A percentile compares a stretch with the other conserved stretches of the same genome.
Evolutionary conservation across 805 yeast genomes (phyloP).

Genomic region (Soucietia sequanensis): DNA sequence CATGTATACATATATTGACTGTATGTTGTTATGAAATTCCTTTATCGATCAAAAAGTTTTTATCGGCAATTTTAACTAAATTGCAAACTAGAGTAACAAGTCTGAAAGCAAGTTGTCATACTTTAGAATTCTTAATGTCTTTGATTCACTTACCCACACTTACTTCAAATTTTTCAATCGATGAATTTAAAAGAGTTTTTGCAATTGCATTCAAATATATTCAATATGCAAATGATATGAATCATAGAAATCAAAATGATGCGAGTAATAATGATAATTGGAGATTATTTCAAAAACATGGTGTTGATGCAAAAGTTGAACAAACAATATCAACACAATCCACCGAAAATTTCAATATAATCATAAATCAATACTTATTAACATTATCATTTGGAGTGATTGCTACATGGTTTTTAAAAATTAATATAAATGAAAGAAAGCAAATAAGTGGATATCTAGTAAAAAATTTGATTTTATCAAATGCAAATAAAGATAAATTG

Average conservation of each 20-base stretch:
- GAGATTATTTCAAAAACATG: slow-evolving; percentile 22
- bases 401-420: slow-evolving; percentile 67
- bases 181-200: slow-evolving; percentile 76
- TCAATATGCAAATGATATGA: slow-evolving; percentile 61
- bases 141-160: slow-evolving; percentile 64
- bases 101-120: slow-evolving; percentile 66
- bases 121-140: slow-evolving; percentile 70
- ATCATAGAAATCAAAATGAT: slow-evolving; percentile 23
- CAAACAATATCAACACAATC: slow-evolving; percentile 52
- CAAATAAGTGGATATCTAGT: slow-evolving; percentile 62
- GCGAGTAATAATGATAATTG: slow-evolving; percentile 8
- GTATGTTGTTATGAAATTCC: slow-evolving; percentile 84
- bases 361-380: slow-evolving; percentile 58
- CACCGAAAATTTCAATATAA: slow-evolving; percentile 43
- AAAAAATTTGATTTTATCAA: slow-evolving; percentile 46
- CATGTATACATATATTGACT: slow-evolving; percentile 72
- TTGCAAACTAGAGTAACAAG: slow-evolving; percentile 74
- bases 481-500: slow-evolving; percentile 21
- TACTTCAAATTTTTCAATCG: slow-evolving; percentile 69
- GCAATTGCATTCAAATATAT: slow-evolving; percentile 81
- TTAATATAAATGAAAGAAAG: slow-evolving; percentile 57
- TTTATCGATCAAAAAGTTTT: slow-evolving; percentile 61
- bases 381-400: slow-evolving; percentile 68
- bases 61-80: slow-evolving; percentile 67
- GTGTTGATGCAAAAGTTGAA: slow-evolving; percentile 52